These are phyloP conservation scores for Saccharomycopsis javanensis DNA, from an alignment of 805 yeast genomes.

Conservation along the genomic window DNA sequence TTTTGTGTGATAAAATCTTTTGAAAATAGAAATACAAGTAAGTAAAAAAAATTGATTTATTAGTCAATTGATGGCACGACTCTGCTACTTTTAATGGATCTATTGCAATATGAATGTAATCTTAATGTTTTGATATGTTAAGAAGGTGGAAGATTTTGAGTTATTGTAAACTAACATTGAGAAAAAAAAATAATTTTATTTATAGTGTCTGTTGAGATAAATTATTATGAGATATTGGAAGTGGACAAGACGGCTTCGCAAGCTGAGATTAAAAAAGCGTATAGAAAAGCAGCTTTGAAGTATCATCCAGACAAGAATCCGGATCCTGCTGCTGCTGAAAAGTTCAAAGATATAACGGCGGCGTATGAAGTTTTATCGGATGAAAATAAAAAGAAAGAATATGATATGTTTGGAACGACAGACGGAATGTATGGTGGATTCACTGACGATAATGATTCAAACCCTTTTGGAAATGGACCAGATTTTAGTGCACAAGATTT, in stretches of 20 bases:
- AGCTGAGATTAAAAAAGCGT: conserved; percentile 73
- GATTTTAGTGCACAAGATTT: conserved; percentile 67
- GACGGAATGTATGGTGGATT: conserved; percentile 28
- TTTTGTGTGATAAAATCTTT: background rate
- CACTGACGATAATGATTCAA: conserved; percentile 27
- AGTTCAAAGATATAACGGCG: conserved; percentile 73
- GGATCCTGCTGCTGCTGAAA: conserved; percentile 59
- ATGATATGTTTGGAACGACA: conserved; percentile 39
- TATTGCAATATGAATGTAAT: no score
- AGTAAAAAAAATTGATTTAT: background rate
- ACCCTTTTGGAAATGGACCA: conserved; percentile 8
- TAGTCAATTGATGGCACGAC: no score
- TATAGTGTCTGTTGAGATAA: conserved; percentile 14
- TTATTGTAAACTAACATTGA: no score
- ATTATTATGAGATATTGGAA: conserved; percentile 57
- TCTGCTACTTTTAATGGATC: no score
- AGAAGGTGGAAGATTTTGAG: no score
- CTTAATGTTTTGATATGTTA: no score
- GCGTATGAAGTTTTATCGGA: conserved; percentile 82
- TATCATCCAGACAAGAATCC: conserved; percentile 86
- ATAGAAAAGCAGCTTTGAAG: conserved; percentile 69
- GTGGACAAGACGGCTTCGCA: conserved; percentile 55
- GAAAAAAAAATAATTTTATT: no score
- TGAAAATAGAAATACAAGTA: background rate
- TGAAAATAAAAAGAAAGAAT: conserved; percentile 47